Percentiles rank a stretch among this genome's conserved stretches.
Conservation (phyloP, 495 filamentous ascomycete genomes). For the Tuber aestivum region DNA sequence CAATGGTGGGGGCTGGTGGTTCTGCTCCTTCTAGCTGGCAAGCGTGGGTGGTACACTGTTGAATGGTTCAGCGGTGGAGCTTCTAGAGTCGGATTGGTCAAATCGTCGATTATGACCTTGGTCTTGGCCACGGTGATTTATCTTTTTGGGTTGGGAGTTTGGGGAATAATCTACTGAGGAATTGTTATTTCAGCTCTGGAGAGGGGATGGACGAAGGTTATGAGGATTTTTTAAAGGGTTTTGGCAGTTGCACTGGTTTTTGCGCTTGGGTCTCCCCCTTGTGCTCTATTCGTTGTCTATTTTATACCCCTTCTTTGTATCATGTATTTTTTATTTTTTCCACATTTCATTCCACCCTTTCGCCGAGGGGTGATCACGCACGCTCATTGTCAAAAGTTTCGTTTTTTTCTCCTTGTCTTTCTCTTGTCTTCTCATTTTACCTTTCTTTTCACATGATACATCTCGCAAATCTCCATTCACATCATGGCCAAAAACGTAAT, state of each 20-base stretch:
- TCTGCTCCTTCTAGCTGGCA: conserved; percentile 27
- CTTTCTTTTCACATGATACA: conserved; percentile 17
- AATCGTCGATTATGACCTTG: conserved; percentile 30
- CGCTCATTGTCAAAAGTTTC: conserved; percentile 25
- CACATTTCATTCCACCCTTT: conserved; percentile 16
- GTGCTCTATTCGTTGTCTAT: neutral
- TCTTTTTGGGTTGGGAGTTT: conserved; percentile 27
- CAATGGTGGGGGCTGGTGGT: conserved; percentile 36
- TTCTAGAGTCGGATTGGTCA: conserved; percentile 36
- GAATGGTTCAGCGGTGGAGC: conserved; percentile 42
- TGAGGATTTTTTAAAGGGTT: neutral
- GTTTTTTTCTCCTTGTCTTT: conserved; percentile 29
- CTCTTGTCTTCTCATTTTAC: conserved; percentile 3
- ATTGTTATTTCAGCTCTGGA: neutral
- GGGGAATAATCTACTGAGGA: conserved; percentile 29
- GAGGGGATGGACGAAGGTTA: neutral
- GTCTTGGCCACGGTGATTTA: conserved; percentile 29
- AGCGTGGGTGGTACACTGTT: conserved; percentile 41
- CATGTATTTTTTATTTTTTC: conserved; percentile 15
- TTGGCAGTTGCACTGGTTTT: neutral
- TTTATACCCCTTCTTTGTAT: conserved; percentile 9
- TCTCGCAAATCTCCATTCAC: conserved; percentile 11
- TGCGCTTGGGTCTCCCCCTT: neutral
- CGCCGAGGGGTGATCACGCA: conserved; percentile 3
- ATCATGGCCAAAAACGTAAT: neutral